Conservation (phyloP, 139 green algal species). For the Diplosphaera chodatii region DNA sequence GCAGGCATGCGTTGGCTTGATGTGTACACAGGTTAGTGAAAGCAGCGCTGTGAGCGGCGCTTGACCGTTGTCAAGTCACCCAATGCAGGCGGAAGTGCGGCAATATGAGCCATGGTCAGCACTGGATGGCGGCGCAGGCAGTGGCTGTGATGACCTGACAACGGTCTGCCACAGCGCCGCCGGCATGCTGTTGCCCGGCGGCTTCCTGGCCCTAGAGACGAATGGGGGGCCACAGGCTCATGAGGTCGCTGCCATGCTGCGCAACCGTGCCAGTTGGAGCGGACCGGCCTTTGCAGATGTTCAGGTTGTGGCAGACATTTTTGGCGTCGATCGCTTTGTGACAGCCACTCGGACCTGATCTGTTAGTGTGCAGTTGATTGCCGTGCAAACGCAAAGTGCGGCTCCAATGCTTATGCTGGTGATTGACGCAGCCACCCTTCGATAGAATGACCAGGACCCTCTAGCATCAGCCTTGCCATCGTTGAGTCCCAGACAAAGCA, state of each 20-base stretch:
- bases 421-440: too few species aligned
- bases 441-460: too few species aligned
- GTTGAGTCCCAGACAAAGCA: too few species aligned
- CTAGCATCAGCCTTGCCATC: too few species aligned
- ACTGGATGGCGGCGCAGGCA: conserved; percentile 68
- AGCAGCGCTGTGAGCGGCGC: too few species aligned
- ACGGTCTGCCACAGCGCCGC: conserved; percentile 38
- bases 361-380: too few species aligned
- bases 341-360: too few species aligned
- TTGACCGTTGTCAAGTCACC: too few species aligned
- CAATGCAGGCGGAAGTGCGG: conserved; percentile 68
- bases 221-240: conserved; percentile 4
- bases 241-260: not conserved
- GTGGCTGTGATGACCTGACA: conserved; percentile 53
- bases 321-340: conserved; percentile 60
- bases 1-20: too few species aligned
- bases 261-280: not conserved
- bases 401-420: too few species aligned
- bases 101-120: conserved; percentile 76
- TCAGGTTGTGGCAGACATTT: conserved; percentile 41
- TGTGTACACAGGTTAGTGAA: too few species aligned
- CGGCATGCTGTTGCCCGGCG: conserved; percentile 38
- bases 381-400: too few species aligned
- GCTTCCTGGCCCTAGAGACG: conserved; percentile 74
- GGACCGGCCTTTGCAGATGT: conserved; percentile 33